phyloP scores from a whole-genome alignment of 2,329 filamentous ascomycete genomes.

The Epichloe aotearoae region DNA sequence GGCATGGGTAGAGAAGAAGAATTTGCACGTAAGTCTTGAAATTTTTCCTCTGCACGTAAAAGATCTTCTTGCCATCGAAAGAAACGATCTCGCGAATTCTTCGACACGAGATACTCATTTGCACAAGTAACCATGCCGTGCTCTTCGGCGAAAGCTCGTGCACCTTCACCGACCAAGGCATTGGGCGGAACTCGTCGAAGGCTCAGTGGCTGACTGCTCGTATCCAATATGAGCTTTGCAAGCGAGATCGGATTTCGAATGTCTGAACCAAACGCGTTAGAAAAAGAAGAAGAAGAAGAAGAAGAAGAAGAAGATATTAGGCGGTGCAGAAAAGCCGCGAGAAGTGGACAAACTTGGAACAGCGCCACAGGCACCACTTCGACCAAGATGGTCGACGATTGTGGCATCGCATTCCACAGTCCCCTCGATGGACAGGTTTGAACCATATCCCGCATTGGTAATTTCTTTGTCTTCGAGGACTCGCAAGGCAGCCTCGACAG shows the following conservation, averaged over 20 bases:
- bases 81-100: slow-evolving; percentile 65
- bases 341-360: slow-evolving; percentile 56
- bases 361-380: slow-evolving; percentile 87
- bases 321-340: background rate
- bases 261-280: slow-evolving; percentile 34
- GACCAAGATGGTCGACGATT: slow-evolving; percentile 78
- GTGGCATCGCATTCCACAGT: slow-evolving; percentile 91
- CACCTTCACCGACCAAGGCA: slow-evolving; percentile 74
- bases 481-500: slow-evolving; percentile 78
- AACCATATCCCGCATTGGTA: slow-evolving; percentile 92
- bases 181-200: slow-evolving; percentile 86
- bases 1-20: slow-evolving; percentile 7
- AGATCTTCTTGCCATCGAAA: slow-evolving; percentile 67
- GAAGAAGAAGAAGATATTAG: no score
- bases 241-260: slow-evolving; percentile 87
- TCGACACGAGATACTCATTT: slow-evolving; percentile 68
- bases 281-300: no score
- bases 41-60: slow-evolving; percentile 40
- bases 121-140: slow-evolving; percentile 61
- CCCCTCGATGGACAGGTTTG: slow-evolving; percentile 83
- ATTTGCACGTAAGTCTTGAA: slow-evolving; percentile 13
- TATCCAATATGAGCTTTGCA: slow-evolving; percentile 70
- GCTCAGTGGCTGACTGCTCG: slow-evolving; percentile 62
- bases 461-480: slow-evolving; percentile 88
- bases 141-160: slow-evolving; percentile 71